Conservation (phyloP, 257 asterid genomes). For the Solanum etuberosum region DNA sequence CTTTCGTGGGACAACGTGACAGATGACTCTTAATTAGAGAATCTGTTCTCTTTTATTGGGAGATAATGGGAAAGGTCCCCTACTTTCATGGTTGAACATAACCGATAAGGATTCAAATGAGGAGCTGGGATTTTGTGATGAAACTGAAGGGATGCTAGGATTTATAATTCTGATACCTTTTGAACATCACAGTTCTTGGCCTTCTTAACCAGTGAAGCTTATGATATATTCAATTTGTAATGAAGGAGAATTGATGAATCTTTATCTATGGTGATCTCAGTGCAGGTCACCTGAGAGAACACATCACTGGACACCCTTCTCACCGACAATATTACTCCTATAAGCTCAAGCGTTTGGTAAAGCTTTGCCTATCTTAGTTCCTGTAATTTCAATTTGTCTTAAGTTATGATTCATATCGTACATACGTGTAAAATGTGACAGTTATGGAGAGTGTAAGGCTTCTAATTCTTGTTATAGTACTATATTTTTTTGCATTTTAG, state of each 20-base stretch:
- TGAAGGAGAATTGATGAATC: background rate
- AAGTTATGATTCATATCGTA: background rate
- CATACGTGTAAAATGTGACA: background rate
- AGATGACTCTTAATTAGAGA: background rate
- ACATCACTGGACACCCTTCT: constrained; percentile 38
- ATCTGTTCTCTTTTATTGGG: background rate
- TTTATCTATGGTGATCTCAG: constrained; percentile 34
- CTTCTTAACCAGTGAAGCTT: background rate
- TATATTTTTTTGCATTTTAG: background rate
- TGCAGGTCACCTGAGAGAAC: constrained; percentile 77
- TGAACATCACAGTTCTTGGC: background rate
- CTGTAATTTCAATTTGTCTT: background rate
- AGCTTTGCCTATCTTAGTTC: background rate
- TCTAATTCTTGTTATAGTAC: background rate
- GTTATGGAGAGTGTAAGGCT: background rate
- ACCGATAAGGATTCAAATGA: background rate
- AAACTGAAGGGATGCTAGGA: background rate
- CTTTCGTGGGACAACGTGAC: background rate
- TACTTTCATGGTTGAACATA: background rate
- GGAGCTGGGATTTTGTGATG: background rate
- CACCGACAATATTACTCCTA: constrained; percentile 65
- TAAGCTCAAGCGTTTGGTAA: constrained; percentile 72
- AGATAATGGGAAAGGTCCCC: background rate
- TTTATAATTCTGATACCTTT: background rate
- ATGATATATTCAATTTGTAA: background rate